Evolutionary conservation across 495 filamentous ascomycete genomes (phyloP), one percentile per base, ranked within the genome.

Genomic region (Tricharina praecox): DNA sequence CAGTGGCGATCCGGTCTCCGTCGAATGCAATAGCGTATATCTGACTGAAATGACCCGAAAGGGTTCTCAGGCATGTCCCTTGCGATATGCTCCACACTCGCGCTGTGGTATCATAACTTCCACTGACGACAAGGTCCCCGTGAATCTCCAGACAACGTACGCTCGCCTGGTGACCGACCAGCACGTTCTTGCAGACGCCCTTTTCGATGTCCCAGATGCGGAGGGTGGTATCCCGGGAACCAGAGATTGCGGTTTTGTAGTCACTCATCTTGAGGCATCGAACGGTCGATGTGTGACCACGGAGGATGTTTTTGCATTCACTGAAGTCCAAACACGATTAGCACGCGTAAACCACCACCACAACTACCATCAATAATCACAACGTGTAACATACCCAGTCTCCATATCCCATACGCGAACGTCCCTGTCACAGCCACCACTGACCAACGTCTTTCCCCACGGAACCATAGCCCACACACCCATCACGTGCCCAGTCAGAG

Each of bases 391-490:
- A 64, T 77, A 93, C 87, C 92, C 90, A 53, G 84, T 90, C 38
- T 76, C 76, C 76, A 97, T 81, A 63, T 97, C 85, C 90, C 90
- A 97, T 2, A 96, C 92, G 48, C 90, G 72, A 23, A 97, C 90
- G 63, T 97, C 92, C 43, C 90, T 75, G 64, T 97, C 90, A 63
- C 90, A 97, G 25, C 90, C 90, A 53, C 90, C 90, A 59, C 85
- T 94, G 41, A 97, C 92, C 48, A 97, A 69, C 46, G 81, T 82
- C 62, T 97, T 87, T 49, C 82, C 92, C 83, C 87, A 93, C 11
- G 90, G 92, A 45, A 97, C 86, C 88, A 97, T 96, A 16, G 90
- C 90, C 90, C 90, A 97, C 32, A 97, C 90, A 26, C 90, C 90
- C 90, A 97, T 97, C 30, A 94, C 82, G 64, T 97, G 90, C 23